A percentile compares a stretch with the other conserved stretches of the same genome.
phyloP scores from a whole-genome alignment of 345 rosid species.

The Salix viminalis region DNA sequence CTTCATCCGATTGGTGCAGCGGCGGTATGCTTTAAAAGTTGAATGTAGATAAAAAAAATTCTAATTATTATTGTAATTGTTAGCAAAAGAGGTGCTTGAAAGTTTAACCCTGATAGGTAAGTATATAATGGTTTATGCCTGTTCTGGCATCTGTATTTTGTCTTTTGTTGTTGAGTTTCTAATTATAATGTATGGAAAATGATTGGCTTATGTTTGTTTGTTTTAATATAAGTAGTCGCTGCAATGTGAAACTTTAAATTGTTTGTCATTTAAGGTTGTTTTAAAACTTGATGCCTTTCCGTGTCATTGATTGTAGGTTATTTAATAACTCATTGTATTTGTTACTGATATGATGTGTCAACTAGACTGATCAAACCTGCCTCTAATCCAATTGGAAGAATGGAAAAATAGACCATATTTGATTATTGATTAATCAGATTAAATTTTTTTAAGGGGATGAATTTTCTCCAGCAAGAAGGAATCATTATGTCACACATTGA shows the following conservation, averaged over 20 bases:
- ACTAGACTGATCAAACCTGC: not conserved
- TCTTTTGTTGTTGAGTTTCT: not conserved
- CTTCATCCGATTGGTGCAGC: conserved; percentile 93
- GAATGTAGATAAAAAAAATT: not conserved
- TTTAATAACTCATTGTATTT: not conserved
- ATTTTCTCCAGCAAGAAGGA: not conserved
- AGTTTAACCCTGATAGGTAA: not conserved
- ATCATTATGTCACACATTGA: not conserved
- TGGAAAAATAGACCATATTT: not conserved
- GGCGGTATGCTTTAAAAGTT: conserved; percentile 53
- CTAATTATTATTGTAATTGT: not conserved
- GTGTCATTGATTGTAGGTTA: not conserved
- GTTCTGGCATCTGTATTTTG: not conserved
- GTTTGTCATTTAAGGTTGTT: not conserved
- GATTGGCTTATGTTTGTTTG: not conserved
- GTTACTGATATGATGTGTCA: not conserved
- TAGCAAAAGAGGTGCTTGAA: not conserved
- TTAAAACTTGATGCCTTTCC: not conserved
- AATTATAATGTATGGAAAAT: not conserved
- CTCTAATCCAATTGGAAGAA: not conserved
- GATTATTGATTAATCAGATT: not conserved
- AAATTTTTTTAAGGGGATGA: not conserved
- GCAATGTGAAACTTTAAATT: not conserved
- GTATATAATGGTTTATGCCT: not conserved
- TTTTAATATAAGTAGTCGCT: not conserved